Evolutionary conservation across 768 basidiomycete genomes (phyloP).

Genomic region (Albatrellus ellisii): DNA sequence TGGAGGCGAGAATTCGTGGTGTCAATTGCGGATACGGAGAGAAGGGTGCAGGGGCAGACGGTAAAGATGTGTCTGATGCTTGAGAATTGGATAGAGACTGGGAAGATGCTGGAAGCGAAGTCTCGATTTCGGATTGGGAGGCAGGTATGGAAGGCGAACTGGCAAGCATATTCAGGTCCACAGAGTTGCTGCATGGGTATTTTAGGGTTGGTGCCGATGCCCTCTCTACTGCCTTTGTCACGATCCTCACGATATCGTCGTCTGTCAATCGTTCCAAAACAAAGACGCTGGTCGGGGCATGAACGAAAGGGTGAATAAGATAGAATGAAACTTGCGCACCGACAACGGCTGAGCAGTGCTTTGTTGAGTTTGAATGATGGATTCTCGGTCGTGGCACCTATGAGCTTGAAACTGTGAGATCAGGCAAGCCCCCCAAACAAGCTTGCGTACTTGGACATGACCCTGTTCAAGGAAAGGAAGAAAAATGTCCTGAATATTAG

Average conservation of each 20-base stretch:
- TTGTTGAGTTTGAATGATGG: constrained; percentile 74
- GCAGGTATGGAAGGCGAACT: not conserved
- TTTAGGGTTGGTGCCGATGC: constrained; percentile 15
- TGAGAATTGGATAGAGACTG: constrained; percentile 9
- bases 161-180: not conserved
- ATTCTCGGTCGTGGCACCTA: constrained; percentile 85
- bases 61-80: not conserved
- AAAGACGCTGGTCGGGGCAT: constrained; percentile 42
- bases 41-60: constrained; percentile 5
- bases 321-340: constrained; percentile 28
- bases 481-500: constrained; percentile 49
- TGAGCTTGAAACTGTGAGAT: constrained; percentile 27
- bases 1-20: constrained; percentile 30
- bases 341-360: constrained; percentile 62
- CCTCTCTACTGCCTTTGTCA: constrained; percentile 38
- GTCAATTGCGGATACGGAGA: constrained; percentile 29
- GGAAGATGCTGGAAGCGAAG: constrained; percentile 13
- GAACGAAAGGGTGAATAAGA: not conserved
- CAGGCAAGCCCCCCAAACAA: not conserved
- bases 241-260: constrained; percentile 48
- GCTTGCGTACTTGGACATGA: constrained; percentile 40
- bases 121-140: not conserved
- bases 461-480: constrained; percentile 75
- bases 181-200: not conserved
- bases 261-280: constrained; percentile 56